Conservation (phyloP, 2,329 filamentous ascomycete genomes). For the Hymenoscyphus occultus region DNA sequence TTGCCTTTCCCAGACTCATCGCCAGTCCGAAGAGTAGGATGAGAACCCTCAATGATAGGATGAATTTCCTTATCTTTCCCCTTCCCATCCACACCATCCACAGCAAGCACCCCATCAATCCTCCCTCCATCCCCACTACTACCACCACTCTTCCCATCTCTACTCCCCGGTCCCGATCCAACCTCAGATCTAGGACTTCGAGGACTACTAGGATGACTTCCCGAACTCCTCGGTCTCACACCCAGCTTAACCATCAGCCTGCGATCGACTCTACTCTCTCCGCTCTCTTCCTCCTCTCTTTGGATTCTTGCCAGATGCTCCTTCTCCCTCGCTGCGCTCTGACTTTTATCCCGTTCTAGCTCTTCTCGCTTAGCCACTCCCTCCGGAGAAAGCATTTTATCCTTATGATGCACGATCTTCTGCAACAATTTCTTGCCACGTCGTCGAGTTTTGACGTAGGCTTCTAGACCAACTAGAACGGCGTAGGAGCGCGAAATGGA, state of each 20-base stretch:
- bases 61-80: neutral
- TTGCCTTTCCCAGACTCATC: neutral
- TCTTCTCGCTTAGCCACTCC: slow-evolving; percentile 56
- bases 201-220: neutral
- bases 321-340: slow-evolving; percentile 54
- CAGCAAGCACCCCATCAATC: neutral
- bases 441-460: slow-evolving; percentile 65
- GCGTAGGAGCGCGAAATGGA: slow-evolving; percentile 80
- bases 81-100: neutral
- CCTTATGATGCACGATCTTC: slow-evolving; percentile 51
- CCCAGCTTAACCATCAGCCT: slow-evolving; percentile 44
- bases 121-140: too few species aligned
- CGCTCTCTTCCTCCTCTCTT: slow-evolving; percentile 27
- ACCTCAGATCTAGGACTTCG: neutral
- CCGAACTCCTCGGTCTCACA: slow-evolving; percentile 13
- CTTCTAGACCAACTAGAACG: slow-evolving; percentile 77
- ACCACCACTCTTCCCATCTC: neutral
- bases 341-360: slow-evolving; percentile 56
- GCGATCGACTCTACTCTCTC: slow-evolving; percentile 25
- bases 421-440: slow-evolving; percentile 57
- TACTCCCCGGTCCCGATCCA: neutral
- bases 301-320: slow-evolving; percentile 37
- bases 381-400: slow-evolving; percentile 60
- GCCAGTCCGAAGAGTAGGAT: neutral
- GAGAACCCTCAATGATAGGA: neutral